Percentiles rank a stretch among this genome's conserved stretches.
Conservation (phyloP, 208 protist genomes). For the Wallacemonas rigidus region DNA sequence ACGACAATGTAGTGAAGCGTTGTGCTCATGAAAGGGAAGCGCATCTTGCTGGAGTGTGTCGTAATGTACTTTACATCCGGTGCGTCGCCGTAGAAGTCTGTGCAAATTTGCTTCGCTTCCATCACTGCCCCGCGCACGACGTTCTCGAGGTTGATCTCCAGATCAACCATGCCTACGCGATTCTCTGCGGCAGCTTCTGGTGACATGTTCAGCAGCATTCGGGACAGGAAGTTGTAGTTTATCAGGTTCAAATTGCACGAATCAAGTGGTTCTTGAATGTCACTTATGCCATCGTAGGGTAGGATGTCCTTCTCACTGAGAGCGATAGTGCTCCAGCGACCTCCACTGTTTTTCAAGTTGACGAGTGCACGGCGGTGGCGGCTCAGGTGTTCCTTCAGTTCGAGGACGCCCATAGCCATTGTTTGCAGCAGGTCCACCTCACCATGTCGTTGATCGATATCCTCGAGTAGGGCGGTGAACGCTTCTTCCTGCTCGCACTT, state of each 20-base stretch:
- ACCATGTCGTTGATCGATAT: conserved; percentile 73
- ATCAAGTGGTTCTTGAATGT: conserved; percentile 70
- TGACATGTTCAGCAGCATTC: conserved; percentile 69
- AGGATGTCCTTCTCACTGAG: conserved; percentile 45
- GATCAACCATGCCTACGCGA: conserved; percentile 81
- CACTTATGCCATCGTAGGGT: conserved; percentile 56
- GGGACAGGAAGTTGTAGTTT: conserved; percentile 85
- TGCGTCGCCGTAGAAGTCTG: conserved; percentile 85
- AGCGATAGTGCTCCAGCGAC: conserved; percentile 36
- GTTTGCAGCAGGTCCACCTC: conserved; percentile 70
- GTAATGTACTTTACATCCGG: conserved; percentile 87
- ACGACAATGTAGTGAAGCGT: conserved; percentile 95
- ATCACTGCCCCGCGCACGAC: conserved; percentile 83
- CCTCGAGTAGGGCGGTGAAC: conserved; percentile 66
- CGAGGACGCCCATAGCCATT: conserved; percentile 77
- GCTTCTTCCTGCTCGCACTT: conserved; percentile 33
- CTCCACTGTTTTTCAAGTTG: conserved; percentile 39
- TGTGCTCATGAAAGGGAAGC: conserved; percentile 92
- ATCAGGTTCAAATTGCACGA: conserved; percentile 74
- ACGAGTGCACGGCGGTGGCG: conserved; percentile 61
- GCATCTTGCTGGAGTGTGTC: conserved; percentile 55
- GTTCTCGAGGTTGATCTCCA: conserved; percentile 83
- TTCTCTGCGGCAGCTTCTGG: conserved; percentile 37
- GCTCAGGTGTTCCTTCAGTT: conserved; percentile 82
- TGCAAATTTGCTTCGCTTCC: conserved; percentile 91